Evolutionary conservation across 2,329 filamentous ascomycete genomes (phyloP).

Genomic region (Calonectria multiphialidica): DNA sequence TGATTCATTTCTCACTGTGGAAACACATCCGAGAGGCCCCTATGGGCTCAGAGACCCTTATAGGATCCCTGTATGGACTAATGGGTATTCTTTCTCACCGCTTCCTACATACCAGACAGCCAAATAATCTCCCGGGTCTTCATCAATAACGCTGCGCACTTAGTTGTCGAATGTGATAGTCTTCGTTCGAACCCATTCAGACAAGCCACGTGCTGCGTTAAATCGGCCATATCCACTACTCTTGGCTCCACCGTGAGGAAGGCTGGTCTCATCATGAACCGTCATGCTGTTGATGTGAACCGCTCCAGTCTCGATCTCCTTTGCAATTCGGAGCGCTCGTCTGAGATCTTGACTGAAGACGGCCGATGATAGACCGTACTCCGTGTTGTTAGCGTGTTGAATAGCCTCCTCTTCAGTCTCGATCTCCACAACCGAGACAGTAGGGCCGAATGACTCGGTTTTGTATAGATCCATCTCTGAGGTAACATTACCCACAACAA

Average conservation of each 20-base stretch:
- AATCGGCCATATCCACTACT: conserved; percentile 74
- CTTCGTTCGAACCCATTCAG: conserved; percentile 75
- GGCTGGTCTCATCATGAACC: conserved; percentile 71
- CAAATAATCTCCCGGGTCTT: background rate
- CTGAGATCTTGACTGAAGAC: conserved; percentile 80
- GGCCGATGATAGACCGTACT: conserved; percentile 79
- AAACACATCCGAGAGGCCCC: background rate
- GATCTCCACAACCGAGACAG: conserved; percentile 75
- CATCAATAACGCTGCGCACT: background rate
- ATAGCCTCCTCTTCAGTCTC: conserved; percentile 80
- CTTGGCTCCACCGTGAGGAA: conserved; percentile 77
- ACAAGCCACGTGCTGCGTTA: conserved; percentile 63
- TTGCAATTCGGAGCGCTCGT: conserved; percentile 69
- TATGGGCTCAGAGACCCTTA: background rate
- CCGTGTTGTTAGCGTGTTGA: conserved; percentile 81
- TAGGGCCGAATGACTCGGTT: conserved; percentile 83
- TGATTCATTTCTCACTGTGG: background rate
- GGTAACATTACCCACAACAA: conserved; percentile 74
- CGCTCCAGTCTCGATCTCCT: conserved; percentile 73
- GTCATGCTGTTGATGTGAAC: conserved; percentile 77
- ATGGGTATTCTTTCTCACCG: background rate
- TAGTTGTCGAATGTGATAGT: conserved; percentile 68
- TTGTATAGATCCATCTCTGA: conserved; percentile 79
- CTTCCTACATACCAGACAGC: background rate
- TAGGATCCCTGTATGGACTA: background rate